Evolutionary conservation across 2,329 filamentous ascomycete genomes (phyloP).

Genomic region (Xylariales sp.): DNA sequence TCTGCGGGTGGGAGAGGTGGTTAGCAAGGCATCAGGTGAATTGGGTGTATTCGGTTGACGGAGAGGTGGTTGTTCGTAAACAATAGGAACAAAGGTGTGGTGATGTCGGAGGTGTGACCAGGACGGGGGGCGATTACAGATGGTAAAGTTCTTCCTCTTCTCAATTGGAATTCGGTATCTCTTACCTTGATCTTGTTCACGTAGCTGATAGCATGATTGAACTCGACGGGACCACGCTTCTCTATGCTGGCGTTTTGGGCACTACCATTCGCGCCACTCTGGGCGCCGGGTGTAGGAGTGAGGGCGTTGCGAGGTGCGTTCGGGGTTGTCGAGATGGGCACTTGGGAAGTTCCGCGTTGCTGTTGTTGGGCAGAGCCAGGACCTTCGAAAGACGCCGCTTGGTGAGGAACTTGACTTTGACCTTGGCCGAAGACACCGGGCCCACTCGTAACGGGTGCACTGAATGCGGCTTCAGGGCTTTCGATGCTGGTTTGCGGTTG

Average conservation of each 20-base stretch:
- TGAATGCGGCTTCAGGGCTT: conserved; percentile 59
- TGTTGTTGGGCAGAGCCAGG: conserved; percentile 24
- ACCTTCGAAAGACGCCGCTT: conserved; percentile 27
- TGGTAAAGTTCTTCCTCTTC: too few relatives aligned
- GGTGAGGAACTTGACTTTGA: conserved; percentile 24
- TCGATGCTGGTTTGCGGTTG: conserved; percentile 57
- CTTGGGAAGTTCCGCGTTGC: conserved; percentile 25
- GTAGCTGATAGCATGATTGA: conserved; percentile 98
- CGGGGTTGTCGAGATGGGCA: conserved; percentile 30
- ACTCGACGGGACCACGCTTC: conserved; percentile 91
- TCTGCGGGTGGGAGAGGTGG: conserved; percentile 46
- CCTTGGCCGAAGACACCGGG: conserved; percentile 41
- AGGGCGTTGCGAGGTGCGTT: conserved; percentile 49
- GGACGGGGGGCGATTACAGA: too few relatives aligned
- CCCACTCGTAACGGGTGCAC: conserved; percentile 49
- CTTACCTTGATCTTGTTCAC: conserved; percentile 97
- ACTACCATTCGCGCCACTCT: conserved; percentile 58
- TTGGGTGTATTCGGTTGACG: too few relatives aligned
- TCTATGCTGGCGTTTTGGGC: conserved; percentile 62
- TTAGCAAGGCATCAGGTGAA: conserved; percentile 5
- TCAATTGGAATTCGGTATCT: not conserved
- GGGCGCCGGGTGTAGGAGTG: conserved; percentile 55
- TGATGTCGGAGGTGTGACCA: too few relatives aligned
- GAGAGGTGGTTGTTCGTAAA: too few relatives aligned
- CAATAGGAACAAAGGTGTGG: too few relatives aligned